Percentiles rank a stretch among this genome's conserved stretches.
Conservation (phyloP, 805 yeast species). For the Scheffersomyces lignosus region DNA sequence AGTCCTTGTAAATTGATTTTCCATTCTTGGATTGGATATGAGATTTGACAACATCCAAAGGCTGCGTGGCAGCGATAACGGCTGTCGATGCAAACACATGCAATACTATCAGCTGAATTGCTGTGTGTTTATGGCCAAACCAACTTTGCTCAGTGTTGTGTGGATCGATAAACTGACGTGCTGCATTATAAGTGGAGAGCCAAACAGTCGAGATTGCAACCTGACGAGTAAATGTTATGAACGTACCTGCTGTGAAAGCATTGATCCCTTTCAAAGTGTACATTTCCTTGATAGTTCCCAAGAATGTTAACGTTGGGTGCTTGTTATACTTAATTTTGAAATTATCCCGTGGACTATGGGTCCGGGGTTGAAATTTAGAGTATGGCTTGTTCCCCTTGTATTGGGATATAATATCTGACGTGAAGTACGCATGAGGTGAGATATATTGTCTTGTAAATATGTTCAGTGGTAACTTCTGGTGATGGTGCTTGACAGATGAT, state of each 20-base stretch:
- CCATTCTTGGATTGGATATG: conserved; percentile 80
- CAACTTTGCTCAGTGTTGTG: conserved; percentile 38
- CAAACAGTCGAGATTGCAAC: conserved; percentile 76
- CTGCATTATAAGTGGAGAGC: conserved; percentile 76
- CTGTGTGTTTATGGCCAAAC: conserved; percentile 46
- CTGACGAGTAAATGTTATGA: conserved; percentile 82
- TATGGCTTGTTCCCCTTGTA: conserved; percentile 19
- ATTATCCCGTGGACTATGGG: conserved; percentile 17
- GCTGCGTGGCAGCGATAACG: conserved; percentile 80
- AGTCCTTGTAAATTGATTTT: conserved; percentile 55
- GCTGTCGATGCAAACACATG: conserved; percentile 61
- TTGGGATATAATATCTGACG: conserved; percentile 32
- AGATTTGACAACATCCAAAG: conserved; percentile 81
- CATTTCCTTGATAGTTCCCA: conserved; percentile 61
- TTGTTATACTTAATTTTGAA: conserved; percentile 41
- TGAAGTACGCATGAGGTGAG: conserved; percentile 43
- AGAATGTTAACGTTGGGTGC: conserved; percentile 54
- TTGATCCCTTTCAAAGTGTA: conserved; percentile 67
- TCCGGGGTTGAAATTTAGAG: conserved; percentile 21
- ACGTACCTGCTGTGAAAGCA: conserved; percentile 81
- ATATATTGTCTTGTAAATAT: conserved; percentile 33
- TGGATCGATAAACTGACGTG: conserved; percentile 70
- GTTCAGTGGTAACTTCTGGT: conserved; percentile 4
- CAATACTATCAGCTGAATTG: conserved; percentile 50
- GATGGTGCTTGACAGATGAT: neutral